Evolutionary conservation across 1,284 basidiomycete genomes (phyloP), one percentile per base, ranked within the genome.

Genomic region (Hypsizygus ulmarius): DNA sequence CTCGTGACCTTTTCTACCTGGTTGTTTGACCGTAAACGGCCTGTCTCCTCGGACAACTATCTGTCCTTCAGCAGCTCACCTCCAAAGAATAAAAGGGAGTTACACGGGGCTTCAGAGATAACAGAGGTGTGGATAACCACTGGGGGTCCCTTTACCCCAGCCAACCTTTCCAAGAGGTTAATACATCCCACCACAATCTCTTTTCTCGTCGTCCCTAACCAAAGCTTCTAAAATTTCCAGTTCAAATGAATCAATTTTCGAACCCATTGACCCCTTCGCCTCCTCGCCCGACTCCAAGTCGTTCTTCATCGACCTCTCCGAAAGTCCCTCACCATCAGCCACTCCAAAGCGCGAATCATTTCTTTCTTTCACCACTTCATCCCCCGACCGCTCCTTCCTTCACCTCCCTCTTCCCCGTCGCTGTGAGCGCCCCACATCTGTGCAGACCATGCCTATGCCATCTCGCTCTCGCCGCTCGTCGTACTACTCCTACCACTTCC

Each of bases 351-450:
- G 60, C 34, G 69, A 71, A 46, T 74, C 75, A 2, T 72, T 74
- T 60, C 66, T 77, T 43, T 74, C 73, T 18, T 60, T 75, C 52
- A 65, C 70, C 15, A 63, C 60, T 33, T 61, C 68, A n/a, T 64
- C 69, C 25, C 62, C 63, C 21, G 63, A 65, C 11, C 60, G 60
- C 25, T 65, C 60, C 5, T 54, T 60, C 55, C 27, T 64, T 41
- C 42, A 43, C 47, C 50, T 61, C 50, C 53, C 59, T 8, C 12
- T 48, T 45, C 21, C 55, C 8, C 40, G 39, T 16, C 59, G 34
- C 49, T 66, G 64, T 27, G 63, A 66, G 39, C 62, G 65, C 14
- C 65, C 66, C n/a, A 59, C 59, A 9, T 67, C 66, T 14, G 54
- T 69, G 5, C 65, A 66, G 21, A 68, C 70, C 6, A 60, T 65